Evolutionary conservation across 1,284 basidiomycete genomes (phyloP), one percentile per base, ranked within the genome.

Genomic region (Sphagnurus paluster): DNA sequence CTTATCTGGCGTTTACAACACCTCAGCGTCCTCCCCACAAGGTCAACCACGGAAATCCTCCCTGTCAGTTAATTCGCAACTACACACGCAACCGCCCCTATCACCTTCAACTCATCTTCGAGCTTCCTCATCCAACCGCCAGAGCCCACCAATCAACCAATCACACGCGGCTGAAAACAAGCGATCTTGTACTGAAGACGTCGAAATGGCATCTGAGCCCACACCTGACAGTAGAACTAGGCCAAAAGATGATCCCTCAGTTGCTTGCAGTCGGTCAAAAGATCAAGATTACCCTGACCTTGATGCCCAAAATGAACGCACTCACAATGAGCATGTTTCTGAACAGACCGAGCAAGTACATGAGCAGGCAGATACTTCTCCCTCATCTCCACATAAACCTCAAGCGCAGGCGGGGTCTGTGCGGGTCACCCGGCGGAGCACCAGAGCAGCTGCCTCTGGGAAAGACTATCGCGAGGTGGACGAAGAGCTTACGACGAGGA

Each of bases 361-460:
- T 16, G 24, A 37, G n/a, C n/a, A 40, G 17, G 34, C 20, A 5
- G 38, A 36, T 14, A 37, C 17, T 25, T 16, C 20, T 8, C 39
- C 40, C 17, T 28, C 35, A 13, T 28, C 46, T 16, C 20, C 25
- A n/a, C 25, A 20, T n/a, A 14, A 20, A 8, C 33, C 16, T 0
- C 17, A 28, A 36, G 37, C 42, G 14, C 35, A 39, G 2, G 29
- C 42, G 11, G 48, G 51, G n/a, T 38, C 47, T 5, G 36, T 40
- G 9, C 48, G 52, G 17, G 28, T 40, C 32, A 41, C 45, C 29
- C 54, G 49, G 34, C 41, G 54, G 41, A 55, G 52, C 33, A 49
- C 28, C 28, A 45, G 52, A 44, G 28, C 42, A 3, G 29, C 24
- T 28, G 44, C 42, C n/a, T n/a, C n/a, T 29, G 42, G 41, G 10